A percentile compares a stretch with the other conserved stretches of the same genome.
phyloP scores from a whole-genome alignment of 495 filamentous ascomycete genomes.

The Penicillium riverlandense region DNA sequence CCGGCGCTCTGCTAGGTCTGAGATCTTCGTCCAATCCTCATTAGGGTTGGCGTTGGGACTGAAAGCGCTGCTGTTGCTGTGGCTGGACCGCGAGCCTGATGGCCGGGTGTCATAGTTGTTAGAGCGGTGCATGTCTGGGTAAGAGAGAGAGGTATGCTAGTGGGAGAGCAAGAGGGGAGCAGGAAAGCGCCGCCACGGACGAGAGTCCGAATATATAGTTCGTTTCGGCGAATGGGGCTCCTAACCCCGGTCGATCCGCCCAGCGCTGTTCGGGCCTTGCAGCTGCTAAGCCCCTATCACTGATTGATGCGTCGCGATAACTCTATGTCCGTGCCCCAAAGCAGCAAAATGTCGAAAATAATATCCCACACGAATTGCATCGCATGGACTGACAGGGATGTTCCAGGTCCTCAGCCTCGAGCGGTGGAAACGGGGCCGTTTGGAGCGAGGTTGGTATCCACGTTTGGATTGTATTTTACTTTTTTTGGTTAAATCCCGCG shows the following conservation, averaged over 20 bases:
- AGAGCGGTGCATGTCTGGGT: constrained; percentile 30
- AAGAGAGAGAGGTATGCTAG: background rate
- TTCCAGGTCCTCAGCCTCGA: no score
- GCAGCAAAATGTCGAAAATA: no score
- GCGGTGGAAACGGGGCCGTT: no score
- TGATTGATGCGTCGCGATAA: constrained; percentile 18
- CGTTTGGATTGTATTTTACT: no score
- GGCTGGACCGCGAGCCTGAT: constrained; percentile 48
- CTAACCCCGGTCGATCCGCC: constrained; percentile 24
- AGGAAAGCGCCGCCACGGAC: constrained; percentile 1
- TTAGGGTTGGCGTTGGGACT: constrained; percentile 93
- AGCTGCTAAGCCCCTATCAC: constrained; percentile 24
- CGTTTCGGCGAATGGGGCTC: constrained; percentile 15
- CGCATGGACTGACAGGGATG: no score
- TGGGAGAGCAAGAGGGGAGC: background rate
- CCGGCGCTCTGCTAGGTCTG: constrained; percentile 87
- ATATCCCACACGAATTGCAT: no score
- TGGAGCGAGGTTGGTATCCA: no score
- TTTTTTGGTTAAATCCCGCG: no score
- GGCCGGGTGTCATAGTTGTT: constrained; percentile 21
- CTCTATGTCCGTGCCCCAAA: constrained; percentile 15
- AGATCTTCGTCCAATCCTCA: constrained; percentile 99
- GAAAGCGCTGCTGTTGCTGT: constrained; percentile 91
- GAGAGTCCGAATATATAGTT: constrained; percentile 22
- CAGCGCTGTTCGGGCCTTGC: constrained; percentile 13